Percentiles rank a stretch among this genome's conserved stretches.
Conservation (phyloP, 1,139 yeast genomes). For the Magnusiomyces paraingens region DNA sequence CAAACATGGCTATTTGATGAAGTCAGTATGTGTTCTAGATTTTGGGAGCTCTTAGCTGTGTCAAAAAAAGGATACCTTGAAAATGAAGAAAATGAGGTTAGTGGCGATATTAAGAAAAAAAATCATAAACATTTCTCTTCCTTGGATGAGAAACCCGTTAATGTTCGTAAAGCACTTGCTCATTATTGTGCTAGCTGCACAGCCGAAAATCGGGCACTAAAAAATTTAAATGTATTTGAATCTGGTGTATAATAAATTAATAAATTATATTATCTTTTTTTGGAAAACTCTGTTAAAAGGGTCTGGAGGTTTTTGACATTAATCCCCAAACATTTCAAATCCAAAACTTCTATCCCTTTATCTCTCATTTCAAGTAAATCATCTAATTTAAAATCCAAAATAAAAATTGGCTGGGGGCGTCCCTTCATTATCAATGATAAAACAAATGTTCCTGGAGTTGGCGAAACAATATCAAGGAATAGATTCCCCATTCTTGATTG, state of each 20-base stretch:
- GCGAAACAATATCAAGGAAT: conserved; percentile 29
- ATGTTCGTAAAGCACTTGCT: background rate
- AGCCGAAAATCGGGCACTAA: conserved; percentile 1
- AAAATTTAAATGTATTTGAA: conserved; percentile 3
- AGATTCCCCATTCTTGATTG: conserved; percentile 24
- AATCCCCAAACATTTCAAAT: conserved; percentile 32
- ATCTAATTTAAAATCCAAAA: conserved; percentile 33
- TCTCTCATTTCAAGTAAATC: conserved; percentile 34
- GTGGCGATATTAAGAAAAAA: background rate
- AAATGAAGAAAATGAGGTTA: background rate
- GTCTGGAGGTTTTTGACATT: conserved; percentile 25
- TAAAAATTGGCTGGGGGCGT: conserved; percentile 28
- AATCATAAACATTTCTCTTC: background rate
- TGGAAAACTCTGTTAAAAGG: conserved; percentile 24
- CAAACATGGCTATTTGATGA: conserved; percentile 68
- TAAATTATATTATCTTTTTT: background rate
- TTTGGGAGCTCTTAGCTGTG: conserved; percentile 27
- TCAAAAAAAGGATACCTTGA: background rate
- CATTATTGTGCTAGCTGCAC: conserved; percentile 4
- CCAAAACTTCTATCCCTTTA: conserved; percentile 27
- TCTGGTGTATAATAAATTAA: background rate
- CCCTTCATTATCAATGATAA: conserved; percentile 33
- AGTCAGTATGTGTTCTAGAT: conserved; percentile 46
- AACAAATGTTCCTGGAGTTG: conserved; percentile 35
- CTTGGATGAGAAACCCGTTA: background rate